Evolutionary conservation across 2,329 filamentous ascomycete genomes (phyloP).

Genomic region (Colletotrichum ledebouriae): DNA sequence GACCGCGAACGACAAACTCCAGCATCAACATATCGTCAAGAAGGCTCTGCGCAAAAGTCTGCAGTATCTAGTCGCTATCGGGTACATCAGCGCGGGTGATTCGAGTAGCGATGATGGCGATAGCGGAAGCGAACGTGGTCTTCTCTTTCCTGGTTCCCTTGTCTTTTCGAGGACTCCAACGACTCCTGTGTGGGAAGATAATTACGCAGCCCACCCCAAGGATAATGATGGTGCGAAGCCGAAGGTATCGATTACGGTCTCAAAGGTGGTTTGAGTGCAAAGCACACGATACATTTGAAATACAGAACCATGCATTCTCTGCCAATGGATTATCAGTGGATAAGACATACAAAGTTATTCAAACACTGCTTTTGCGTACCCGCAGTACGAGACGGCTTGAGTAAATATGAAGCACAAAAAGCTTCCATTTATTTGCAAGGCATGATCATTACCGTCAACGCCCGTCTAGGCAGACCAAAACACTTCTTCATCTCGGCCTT

Average conservation of each 20-base stretch:
- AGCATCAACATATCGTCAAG: constrained; percentile 9
- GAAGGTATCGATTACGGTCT: too few species aligned
- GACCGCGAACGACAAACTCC: background rate
- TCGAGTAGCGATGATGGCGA: constrained; percentile 28
- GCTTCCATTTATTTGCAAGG: constrained; percentile 43
- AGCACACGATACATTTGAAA: too few species aligned
- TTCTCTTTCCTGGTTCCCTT: constrained; percentile 43
- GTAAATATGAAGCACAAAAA: constrained; percentile 39
- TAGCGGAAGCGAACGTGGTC: constrained; percentile 29
- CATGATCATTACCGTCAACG: constrained; percentile 45
- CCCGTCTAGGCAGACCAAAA: constrained; percentile 41
- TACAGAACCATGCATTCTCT: too few species aligned
- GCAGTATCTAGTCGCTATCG: constrained; percentile 29
- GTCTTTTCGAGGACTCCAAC: constrained; percentile 31
- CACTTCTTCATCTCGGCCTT: constrained; percentile 44
- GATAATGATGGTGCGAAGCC: too few species aligned
- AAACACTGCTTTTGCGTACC: constrained; percentile 37
- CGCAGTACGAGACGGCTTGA: constrained; percentile 37
- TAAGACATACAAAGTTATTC: background rate
- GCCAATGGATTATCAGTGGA: too few species aligned
- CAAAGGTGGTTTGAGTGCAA: too few species aligned
- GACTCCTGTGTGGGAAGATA: constrained; percentile 22
- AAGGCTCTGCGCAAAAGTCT: constrained; percentile 21
- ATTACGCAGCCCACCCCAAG: too few species aligned
- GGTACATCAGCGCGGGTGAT: constrained; percentile 15